A percentile compares a stretch with the other conserved stretches of the same genome.
Conservation (phyloP, 495 filamentous ascomycete species). For the Penicillium pancosmium region DNA sequence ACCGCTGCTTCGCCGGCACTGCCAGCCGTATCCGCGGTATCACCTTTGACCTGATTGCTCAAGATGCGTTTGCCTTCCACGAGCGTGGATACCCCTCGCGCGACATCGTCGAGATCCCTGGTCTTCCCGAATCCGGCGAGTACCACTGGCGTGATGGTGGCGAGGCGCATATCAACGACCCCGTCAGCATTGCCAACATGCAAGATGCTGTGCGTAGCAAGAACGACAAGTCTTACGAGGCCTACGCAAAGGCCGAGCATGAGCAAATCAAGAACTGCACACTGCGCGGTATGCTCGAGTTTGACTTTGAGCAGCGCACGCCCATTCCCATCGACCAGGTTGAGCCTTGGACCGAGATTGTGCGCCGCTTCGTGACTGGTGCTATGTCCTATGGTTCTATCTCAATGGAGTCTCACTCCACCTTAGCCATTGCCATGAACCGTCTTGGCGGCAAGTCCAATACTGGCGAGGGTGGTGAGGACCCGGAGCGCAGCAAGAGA, state of each 20-base stretch:
- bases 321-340: constrained; percentile 97
- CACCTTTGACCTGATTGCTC: constrained; percentile 93
- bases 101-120: constrained; percentile 74
- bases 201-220: constrained; percentile 98
- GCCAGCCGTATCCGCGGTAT: constrained; percentile 95
- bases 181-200: constrained; percentile 92
- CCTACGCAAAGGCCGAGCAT: constrained; percentile 91
- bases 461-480: constrained; percentile 98
- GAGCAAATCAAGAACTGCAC: constrained; percentile 99
- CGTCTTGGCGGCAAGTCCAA: constrained; percentile 97
- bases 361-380: constrained; percentile 96
- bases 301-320: constrained; percentile 87
- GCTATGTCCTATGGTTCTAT: constrained; percentile 99
- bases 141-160: constrained; percentile 99
- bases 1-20: constrained; percentile 95
- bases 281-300: constrained; percentile 93
- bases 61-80: constrained; percentile 96
- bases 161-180: constrained; percentile 98
- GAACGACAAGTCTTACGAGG: constrained; percentile 99
- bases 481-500: constrained; percentile 84
- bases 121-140: constrained; percentile 92
- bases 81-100: constrained; percentile 92
- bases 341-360: constrained; percentile 98
- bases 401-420: constrained; percentile 99
- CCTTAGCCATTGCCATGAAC: constrained; percentile 97